Base-by-base conservation (phyloP, 164 flowering plant species). In the Tetracentron sinense region DNA sequence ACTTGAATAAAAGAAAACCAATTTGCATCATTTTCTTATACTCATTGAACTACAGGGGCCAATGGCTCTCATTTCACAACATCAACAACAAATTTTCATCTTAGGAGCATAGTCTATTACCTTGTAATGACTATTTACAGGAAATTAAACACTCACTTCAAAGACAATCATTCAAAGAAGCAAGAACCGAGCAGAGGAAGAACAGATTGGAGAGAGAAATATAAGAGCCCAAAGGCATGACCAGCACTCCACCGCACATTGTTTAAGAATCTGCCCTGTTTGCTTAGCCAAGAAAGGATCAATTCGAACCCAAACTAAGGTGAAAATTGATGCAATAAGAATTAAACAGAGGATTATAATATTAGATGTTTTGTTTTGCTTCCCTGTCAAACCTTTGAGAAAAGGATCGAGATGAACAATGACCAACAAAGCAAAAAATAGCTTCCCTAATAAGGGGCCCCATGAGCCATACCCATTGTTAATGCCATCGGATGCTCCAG, bases 211-310 rank as follows among this genome's bases (percentile, higher is more conserved):
- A 28, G 0, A 47, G 8, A 26, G 54, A 64, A 51, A 44, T 22
- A 20, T 31, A 10, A 46, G 11, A 26, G 3, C 44, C 6, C 15
- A 29, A 47, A 11, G 16, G 19, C 26, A 44, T 17, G 48, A 20
- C 53, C 72, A 83, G 64, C 88, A 83, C 52, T 79, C 82, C 21
- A 83, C 79, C 19, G 85, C 85, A 75, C 88, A 83, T 60, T 76
- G 85, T 48, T 72, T 78, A 59, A 79, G 83, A 12, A 79, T 69
- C 2, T 85, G 84, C 0, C 85, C 88, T 6, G 72, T 69, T 68
- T 78, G 83, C 69, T 83, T 83, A 10, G 87, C 84, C 78, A 83
- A 66, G 77, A 86, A 86, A n/a, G 92, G 89, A 73, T 86, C 89
- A 56, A 82, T 80, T 26, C 92, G 67, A 19, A 84, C 84, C 92